phyloP scores from a whole-genome alignment of 2,329 filamentous ascomycete genomes.

The Daldinia sp. region DNA sequence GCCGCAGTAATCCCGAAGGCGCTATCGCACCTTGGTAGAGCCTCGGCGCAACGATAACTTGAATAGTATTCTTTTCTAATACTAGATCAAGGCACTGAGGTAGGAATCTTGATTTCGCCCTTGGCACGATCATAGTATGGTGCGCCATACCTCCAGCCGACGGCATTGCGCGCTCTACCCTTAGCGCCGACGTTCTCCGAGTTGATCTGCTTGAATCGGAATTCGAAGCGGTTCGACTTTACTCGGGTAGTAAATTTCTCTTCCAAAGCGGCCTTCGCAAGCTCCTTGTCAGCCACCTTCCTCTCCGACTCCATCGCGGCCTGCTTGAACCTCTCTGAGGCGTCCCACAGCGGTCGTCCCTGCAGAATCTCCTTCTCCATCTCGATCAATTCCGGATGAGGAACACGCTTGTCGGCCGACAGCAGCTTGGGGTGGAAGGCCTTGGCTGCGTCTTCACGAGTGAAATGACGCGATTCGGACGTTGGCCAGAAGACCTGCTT shows the following conservation, averaged over 20 bases:
- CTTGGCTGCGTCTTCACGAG: constrained; percentile 70
- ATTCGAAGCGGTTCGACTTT: constrained; percentile 64
- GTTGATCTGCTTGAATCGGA: constrained; percentile 68
- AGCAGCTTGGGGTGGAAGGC: constrained; percentile 69
- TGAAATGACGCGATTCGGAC: constrained; percentile 69
- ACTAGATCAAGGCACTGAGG: constrained; percentile 60
- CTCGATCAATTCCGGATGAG: constrained; percentile 67
- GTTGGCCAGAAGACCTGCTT: constrained; percentile 72
- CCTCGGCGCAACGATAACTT: background rate
- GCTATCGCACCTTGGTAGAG: background rate
- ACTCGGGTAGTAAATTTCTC: constrained; percentile 55
- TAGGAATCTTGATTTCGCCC: constrained; percentile 73
- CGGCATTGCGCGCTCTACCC: constrained; percentile 60
- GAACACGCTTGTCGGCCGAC: constrained; percentile 67
- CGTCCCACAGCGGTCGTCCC: constrained; percentile 50
- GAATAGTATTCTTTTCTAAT: background rate
- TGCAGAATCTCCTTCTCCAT: constrained; percentile 59
- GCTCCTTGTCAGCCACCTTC: constrained; percentile 52
- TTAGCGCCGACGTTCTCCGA: constrained; percentile 63
- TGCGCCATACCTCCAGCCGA: constrained; percentile 71
- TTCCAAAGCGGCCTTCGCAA: constrained; percentile 45
- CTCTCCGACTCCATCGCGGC: constrained; percentile 52
- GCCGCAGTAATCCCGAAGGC: background rate
- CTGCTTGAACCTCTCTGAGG: constrained; percentile 51
- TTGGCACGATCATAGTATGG: constrained; percentile 69